Evolutionary conservation across 495 filamentous ascomycete genomes (phyloP).

Genomic region (Daldinia bambusicola): DNA sequence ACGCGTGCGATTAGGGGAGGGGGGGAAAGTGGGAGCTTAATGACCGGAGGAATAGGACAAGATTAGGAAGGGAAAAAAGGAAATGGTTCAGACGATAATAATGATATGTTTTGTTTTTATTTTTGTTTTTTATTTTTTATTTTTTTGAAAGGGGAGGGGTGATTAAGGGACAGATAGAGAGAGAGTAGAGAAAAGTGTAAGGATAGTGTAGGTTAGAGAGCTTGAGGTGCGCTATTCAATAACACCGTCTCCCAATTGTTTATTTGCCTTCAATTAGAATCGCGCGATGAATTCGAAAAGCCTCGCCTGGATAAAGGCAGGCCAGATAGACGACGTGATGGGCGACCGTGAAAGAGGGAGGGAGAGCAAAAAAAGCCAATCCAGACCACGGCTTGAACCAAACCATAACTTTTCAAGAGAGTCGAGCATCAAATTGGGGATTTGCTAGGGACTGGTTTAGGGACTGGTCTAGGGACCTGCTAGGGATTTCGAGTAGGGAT

Average conservation of each 20-base stretch:
- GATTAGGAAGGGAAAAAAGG: background rate
- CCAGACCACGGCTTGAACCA: background rate
- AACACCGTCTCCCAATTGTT: slow-evolving; percentile 34
- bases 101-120: too few species aligned
- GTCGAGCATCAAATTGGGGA: slow-evolving; percentile 33
- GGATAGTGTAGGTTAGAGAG: slow-evolving; percentile 2
- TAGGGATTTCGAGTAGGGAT: slow-evolving; percentile 36
- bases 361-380: slow-evolving; percentile 21
- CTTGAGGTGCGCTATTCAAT: slow-evolving; percentile 25
- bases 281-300: slow-evolving; percentile 21
- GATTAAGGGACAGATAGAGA: slow-evolving; percentile 2
- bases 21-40: slow-evolving; percentile 10
- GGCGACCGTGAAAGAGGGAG: slow-evolving; percentile 32
- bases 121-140: too few species aligned
- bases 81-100: slow-evolving; percentile 8
- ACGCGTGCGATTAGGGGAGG: slow-evolving; percentile 32
- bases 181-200: background rate
- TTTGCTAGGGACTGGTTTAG: background rate
- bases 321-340: slow-evolving; percentile 31
- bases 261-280: slow-evolving; percentile 2
- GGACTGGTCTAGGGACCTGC: background rate
- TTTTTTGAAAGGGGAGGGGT: too few species aligned
- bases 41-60: slow-evolving; percentile 7
- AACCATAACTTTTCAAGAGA: slow-evolving; percentile 29
- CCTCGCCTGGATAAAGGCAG: slow-evolving; percentile 37